Conservation (phyloP, 2,329 filamentous ascomycete species). For the Pseudogymnoascus sp. region DNA sequence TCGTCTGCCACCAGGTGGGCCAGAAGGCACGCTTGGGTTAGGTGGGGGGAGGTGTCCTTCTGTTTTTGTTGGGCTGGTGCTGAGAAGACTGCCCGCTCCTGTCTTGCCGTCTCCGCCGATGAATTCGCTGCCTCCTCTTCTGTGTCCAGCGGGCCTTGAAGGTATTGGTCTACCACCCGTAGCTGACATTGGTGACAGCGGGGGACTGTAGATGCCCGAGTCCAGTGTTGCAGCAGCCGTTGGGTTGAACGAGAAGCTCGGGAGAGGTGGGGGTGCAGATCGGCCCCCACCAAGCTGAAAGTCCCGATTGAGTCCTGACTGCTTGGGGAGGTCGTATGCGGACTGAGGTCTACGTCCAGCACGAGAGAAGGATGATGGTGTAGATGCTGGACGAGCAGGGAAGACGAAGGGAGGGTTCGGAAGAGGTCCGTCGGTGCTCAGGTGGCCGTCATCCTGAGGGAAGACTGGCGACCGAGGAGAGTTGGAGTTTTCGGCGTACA, state of each 20-base stretch:
- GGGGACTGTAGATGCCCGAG: conserved; percentile 42
- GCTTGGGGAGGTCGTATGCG: conserved; percentile 21
- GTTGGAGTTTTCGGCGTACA: conserved; percentile 5
- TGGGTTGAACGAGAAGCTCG: conserved; percentile 27
- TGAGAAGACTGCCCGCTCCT: conserved; percentile 26
- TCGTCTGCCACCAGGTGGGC: conserved; percentile 46
- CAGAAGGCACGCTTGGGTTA: conserved; percentile 32
- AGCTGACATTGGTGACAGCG: conserved; percentile 43
- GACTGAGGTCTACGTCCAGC: conserved; percentile 43
- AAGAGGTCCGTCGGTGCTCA: conserved; percentile 29
- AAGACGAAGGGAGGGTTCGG: conserved; percentile 61
- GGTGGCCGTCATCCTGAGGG: not conserved
- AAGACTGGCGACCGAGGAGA: conserved; percentile 10
- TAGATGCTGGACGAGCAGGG: conserved; percentile 42
- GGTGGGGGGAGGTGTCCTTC: conserved; percentile 50
- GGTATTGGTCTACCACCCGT: conserved; percentile 31
- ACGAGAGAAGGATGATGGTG: conserved; percentile 40
- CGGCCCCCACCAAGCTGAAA: conserved; percentile 16
- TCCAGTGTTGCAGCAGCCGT: conserved; percentile 24
- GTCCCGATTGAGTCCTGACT: conserved; percentile 11
- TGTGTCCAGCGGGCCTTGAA: conserved; percentile 52
- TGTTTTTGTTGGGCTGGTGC: conserved; percentile 48
- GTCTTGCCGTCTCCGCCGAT: conserved; percentile 59
- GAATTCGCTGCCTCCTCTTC: conserved; percentile 77
- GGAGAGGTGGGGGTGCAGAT: conserved; percentile 23